Percentiles rank a stretch among this genome's conserved stretches.
These are phyloP conservation scores for Fagopyrum tataricum DNA, from an alignment of 148 eudicot species.

Conservation along the genomic window DNA sequence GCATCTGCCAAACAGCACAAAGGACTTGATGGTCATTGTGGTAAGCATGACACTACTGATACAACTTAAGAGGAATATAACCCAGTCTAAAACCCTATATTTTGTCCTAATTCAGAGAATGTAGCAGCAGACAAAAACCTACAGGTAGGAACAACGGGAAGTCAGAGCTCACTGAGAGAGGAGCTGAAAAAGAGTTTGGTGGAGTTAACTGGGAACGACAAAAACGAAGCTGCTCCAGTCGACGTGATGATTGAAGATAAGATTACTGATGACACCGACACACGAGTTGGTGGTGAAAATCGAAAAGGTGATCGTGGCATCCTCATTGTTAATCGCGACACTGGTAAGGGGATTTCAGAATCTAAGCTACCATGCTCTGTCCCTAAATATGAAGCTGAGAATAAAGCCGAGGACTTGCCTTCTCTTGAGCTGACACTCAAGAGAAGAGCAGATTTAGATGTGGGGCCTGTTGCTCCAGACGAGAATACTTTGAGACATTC, in stretches of 20 bases:
- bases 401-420: slow-evolving; percentile 29
- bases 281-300: slow-evolving; percentile 25
- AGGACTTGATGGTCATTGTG: slow-evolving; percentile 29
- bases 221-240: slow-evolving; percentile 18
- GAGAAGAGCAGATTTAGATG: slow-evolving; percentile 34
- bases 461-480: slow-evolving; percentile 22
- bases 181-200: slow-evolving; percentile 19
- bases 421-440: slow-evolving; percentile 60
- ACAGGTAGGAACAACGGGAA: slow-evolving; percentile 36
- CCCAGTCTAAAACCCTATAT: not conserved
- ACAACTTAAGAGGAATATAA: not conserved
- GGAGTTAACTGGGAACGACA: slow-evolving; percentile 16
- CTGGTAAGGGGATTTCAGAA: slow-evolving; percentile 21
- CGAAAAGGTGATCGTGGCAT: slow-evolving; percentile 25
- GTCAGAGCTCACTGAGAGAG: slow-evolving; percentile 29
- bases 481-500: slow-evolving; percentile 52
- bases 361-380: slow-evolving; percentile 22
- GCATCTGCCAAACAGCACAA: slow-evolving; percentile 25
- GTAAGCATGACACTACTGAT: slow-evolving; percentile 22
- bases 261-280: slow-evolving; percentile 22
- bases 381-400: slow-evolving; percentile 22
- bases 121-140: slow-evolving; percentile 47
- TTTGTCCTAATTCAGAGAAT: slow-evolving; percentile 22
- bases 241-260: slow-evolving; percentile 25
- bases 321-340: slow-evolving; percentile 19